phyloP scores from a whole-genome alignment of 306 rosid genomes.

The Pterocarpus macrocarpus region DNA sequence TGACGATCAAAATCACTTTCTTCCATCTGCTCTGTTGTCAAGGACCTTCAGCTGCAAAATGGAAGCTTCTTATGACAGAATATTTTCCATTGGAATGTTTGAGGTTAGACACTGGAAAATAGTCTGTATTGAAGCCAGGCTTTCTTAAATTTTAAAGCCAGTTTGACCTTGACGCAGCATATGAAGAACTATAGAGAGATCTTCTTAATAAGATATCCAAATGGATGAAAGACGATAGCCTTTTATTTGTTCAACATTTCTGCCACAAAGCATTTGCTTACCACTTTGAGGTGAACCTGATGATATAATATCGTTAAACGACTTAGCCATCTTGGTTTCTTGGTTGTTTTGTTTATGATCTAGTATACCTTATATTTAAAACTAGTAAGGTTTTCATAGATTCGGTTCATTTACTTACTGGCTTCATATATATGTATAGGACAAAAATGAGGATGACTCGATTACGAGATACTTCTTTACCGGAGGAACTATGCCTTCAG shows the following conservation, averaged over 20 bases:
- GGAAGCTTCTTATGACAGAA: slow-evolving; percentile 84
- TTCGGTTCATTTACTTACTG: not conserved
- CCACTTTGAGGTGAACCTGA: slow-evolving; percentile 81
- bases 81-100: slow-evolving; percentile 91
- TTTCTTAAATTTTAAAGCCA: not conserved
- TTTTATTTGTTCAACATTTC: slow-evolving; percentile 81
- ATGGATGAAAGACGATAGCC: slow-evolving; percentile 87
- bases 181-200: slow-evolving; percentile 87
- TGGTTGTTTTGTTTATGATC: slow-evolving; percentile 29
- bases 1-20: slow-evolving; percentile 39
- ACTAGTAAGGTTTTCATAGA: slow-evolving; percentile 1
- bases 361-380: not conserved
- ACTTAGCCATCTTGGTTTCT: slow-evolving; percentile 23
- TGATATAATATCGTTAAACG: not conserved
- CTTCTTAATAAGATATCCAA: slow-evolving; percentile 89
- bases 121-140: not conserved
- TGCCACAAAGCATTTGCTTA: slow-evolving; percentile 90
- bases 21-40: slow-evolving; percentile 43
- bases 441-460: slow-evolving; percentile 83
- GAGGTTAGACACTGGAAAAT: slow-evolving; percentile 62
- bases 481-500: slow-evolving; percentile 96
- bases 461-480: slow-evolving; percentile 87
- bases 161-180: slow-evolving; percentile 63
- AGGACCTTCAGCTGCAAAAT: slow-evolving; percentile 73
- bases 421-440: too few relatives aligned